A percentile compares a stretch with the other conserved stretches of the same genome.
Evolutionary conservation across 176 grass and related monocot genomes (phyloP).

Genomic region (Dactylis glomerata): DNA sequence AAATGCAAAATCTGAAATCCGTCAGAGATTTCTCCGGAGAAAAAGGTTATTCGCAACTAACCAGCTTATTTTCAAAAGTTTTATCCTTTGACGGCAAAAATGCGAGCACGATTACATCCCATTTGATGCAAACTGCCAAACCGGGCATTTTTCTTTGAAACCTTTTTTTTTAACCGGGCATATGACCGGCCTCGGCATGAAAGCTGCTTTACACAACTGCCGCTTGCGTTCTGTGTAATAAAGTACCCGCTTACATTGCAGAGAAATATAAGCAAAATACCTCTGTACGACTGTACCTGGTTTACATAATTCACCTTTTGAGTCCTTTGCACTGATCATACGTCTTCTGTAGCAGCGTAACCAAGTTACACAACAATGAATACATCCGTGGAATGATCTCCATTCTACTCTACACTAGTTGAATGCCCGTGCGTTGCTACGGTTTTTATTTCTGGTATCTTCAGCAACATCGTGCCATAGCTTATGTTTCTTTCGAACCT

Average conservation of each 20-base stretch:
- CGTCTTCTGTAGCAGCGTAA: background rate
- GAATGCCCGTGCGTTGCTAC: too few species aligned
- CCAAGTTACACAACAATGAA: background rate
- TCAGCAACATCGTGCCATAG: too few species aligned
- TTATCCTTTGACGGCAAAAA: background rate
- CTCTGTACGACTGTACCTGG: background rate
- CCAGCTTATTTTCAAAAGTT: conserved; percentile 1
- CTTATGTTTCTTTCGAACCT: too few species aligned
- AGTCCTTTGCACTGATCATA: background rate
- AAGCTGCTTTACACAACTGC: conserved; percentile 15
- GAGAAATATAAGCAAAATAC: background rate
- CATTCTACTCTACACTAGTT: background rate
- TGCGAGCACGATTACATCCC: background rate
- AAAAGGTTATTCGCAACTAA: background rate
- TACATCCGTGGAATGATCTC: background rate
- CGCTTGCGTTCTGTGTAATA: background rate
- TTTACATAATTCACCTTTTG: background rate
- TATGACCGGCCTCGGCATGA: background rate
- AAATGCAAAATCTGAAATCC: background rate
- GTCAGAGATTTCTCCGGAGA: background rate
- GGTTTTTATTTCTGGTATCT: too few species aligned
- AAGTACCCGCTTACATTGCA: too few species aligned
- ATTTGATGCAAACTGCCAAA: background rate
- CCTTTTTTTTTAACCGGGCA: too few species aligned
- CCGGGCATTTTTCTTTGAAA: too few species aligned